Base-by-base conservation (phyloP, 2,329 filamentous ascomycete genomes). In the Hirsutella minnesotensis region DNA sequence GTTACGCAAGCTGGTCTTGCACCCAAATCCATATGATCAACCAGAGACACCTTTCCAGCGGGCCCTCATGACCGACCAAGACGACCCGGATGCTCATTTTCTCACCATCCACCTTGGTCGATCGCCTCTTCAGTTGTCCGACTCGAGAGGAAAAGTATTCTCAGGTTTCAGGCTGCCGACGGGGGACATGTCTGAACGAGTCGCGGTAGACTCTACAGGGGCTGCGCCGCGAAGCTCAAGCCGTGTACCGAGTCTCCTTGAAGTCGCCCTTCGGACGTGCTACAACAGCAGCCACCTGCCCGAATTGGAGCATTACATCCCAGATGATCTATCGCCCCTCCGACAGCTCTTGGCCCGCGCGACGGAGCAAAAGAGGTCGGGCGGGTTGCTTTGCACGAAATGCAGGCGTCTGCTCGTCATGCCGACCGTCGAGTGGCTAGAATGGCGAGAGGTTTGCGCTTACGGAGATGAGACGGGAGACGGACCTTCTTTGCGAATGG, bases 21-120 rank as follows among this genome's bases (percentile, higher is more conserved):
- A 77, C 43, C 80, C 81, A 1, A 86, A 86, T 52, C 75, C 76
- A 0, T 79, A 83, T 46, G 63, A 72, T 43, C 60, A 69, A 41
- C 67, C 69, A 9, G 54, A 56, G 2, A 7, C 29, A 19, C 53
- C 49, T 4, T 41, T 44, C 33, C 9, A 22, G 9, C 22, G 42
- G 9, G 30, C 44, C 46, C 2, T 10, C 36, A 15, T 39, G 1
- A 43, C 45, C 15, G 44, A 50, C 5, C 41, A 44, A 2, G 35
- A 44, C 4, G 27, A 13, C 10, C 5, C 3, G 41, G 5, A 35
- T 3, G 8, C 10, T 8, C 13, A 38, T 2, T 43, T 34, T 16
- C 3, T 9, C 19, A 34, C 2, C 3, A 12, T 15, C 3, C 20
- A 12, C 18, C 24, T 12, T 3, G 59, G 56, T 1, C 55, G 60